Conservation (phyloP, 1,139 yeast genomes). For the Pichia sp. region DNA sequence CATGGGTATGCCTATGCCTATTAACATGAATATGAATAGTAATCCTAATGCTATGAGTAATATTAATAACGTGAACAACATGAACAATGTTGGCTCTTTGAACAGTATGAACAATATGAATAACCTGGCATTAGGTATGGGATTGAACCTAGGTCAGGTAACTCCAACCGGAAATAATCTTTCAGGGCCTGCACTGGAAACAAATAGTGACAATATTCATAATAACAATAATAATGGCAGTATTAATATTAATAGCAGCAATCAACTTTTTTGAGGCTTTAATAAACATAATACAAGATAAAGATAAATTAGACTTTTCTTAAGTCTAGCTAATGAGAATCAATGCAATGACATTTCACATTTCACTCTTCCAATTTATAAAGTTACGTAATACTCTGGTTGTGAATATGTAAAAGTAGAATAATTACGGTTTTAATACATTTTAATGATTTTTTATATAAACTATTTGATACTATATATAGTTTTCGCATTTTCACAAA, state of each 20-base stretch:
- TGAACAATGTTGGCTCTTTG: neutral
- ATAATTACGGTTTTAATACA: neutral
- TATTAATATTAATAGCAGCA: neutral
- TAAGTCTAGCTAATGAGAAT: neutral
- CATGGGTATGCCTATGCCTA: neutral
- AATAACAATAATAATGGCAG: neutral
- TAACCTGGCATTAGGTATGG: neutral
- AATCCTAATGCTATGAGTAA: neutral
- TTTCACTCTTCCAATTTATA: neutral
- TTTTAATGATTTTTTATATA: constrained; percentile 1
- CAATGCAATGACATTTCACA: neutral
- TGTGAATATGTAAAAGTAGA: neutral
- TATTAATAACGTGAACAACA: neutral
- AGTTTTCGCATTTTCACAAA: neutral
- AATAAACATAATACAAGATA: neutral
- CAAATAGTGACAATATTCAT: neutral
- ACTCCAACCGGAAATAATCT: neutral
- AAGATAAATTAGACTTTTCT: neutral
- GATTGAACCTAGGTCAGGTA: neutral
- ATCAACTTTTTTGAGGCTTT: neutral
- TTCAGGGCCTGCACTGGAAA: neutral
- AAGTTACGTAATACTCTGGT: neutral
- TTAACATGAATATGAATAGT: constrained; percentile 1
- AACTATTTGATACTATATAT: neutral
- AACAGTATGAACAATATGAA: neutral